Conservation (phyloP, 805 yeast species). For the Yarrowia sp. region DNA sequence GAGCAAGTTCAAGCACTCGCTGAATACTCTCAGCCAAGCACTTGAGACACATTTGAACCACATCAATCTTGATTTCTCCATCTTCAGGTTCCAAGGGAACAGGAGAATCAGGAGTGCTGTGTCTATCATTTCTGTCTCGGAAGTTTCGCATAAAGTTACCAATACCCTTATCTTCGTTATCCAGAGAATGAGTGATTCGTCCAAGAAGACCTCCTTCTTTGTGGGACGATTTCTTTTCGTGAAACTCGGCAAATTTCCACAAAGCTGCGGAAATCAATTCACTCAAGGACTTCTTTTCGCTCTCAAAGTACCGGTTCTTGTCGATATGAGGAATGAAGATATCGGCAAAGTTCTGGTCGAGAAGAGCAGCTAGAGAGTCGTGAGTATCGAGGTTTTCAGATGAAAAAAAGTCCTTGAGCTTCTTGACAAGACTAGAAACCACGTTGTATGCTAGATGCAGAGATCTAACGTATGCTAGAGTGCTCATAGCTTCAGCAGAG, state of each 20-base stretch:
- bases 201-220: conserved; percentile 36
- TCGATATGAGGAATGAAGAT: conserved; percentile 67
- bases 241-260: conserved; percentile 46
- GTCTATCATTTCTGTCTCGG: conserved; percentile 27
- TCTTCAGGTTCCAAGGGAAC: conserved; percentile 21
- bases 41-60: conserved; percentile 63
- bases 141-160: conserved; percentile 38
- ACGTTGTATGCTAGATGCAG: conserved; percentile 64
- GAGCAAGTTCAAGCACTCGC: conserved; percentile 69
- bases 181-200: conserved; percentile 30
- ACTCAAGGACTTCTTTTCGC: conserved; percentile 68
- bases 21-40: conserved; percentile 75
- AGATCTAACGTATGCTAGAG: conserved; percentile 72
- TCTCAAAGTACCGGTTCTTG: conserved; percentile 64
- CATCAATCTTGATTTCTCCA: conserved; percentile 40
- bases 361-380: conserved; percentile 45
- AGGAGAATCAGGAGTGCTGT: conserved; percentile 11
- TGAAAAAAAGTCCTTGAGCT: conserved; percentile 59
- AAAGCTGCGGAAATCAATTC: conserved; percentile 43
- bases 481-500: conserved; percentile 57
- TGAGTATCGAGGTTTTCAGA: conserved; percentile 39
- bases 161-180: conserved; percentile 31
- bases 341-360: conserved; percentile 74
- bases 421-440: conserved; percentile 59
- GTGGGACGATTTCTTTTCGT: conserved; percentile 42